Conservation (phyloP, 1,139 yeast genomes). For the Diutina scorzettiae region DNA sequence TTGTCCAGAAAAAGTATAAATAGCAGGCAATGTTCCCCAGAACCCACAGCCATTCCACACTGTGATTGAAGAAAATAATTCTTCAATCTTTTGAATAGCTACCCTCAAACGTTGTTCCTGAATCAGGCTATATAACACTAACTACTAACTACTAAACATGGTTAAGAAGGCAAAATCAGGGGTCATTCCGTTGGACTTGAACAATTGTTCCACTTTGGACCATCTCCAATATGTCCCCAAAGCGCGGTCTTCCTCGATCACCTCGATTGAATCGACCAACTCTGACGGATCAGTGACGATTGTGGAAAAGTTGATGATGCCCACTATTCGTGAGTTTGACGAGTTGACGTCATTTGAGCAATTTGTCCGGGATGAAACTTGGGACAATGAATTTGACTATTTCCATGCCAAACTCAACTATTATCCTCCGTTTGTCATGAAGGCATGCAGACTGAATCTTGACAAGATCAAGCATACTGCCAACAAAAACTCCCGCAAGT, state of each 20-base stretch:
- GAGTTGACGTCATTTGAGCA: conserved; percentile 51
- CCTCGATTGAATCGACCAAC: conserved; percentile 20
- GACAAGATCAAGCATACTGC: conserved; percentile 65
- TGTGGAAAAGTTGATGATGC: conserved; percentile 20
- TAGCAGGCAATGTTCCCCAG: too few species aligned
- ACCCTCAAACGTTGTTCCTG: background rate
- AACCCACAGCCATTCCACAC: too few species aligned
- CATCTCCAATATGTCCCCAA: background rate
- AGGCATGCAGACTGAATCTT: conserved; percentile 55
- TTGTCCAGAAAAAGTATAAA: too few species aligned
- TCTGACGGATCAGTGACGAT: conserved; percentile 16
- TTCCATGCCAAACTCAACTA: conserved; percentile 56
- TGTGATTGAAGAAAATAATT: too few species aligned
- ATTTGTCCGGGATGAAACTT: conserved; percentile 57
- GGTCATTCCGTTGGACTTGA: conserved; percentile 4
- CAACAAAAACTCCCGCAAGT: conserved; percentile 61
- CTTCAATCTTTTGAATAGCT: too few species aligned
- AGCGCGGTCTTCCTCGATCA: conserved; percentile 13
- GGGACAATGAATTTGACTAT: conserved; percentile 64
- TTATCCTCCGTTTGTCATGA: conserved; percentile 62
- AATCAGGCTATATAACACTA: background rate
- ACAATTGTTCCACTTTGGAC: conserved; percentile 4
- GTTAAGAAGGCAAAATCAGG: conserved; percentile 2
- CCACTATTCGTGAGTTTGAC: conserved; percentile 43
- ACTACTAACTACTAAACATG: background rate